Base-by-base conservation (phyloP, 768 basidiomycete genomes). In the Calvatia gigantea region DNA sequence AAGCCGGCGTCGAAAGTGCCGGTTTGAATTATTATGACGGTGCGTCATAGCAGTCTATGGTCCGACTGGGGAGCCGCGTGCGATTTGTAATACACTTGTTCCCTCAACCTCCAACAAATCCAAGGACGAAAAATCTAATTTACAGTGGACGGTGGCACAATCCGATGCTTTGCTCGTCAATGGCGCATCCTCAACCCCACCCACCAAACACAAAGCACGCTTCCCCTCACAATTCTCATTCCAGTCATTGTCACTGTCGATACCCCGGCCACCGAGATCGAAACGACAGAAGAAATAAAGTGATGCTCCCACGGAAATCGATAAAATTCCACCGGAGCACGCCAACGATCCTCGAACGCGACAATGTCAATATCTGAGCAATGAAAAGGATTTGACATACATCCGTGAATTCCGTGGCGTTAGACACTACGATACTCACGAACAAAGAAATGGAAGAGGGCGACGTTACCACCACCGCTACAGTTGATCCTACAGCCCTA, bases 321-420 rank as follows among this genome's bases (percentile, higher is more conserved):
- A 54, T n/a, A 29, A 54, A 29, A 23, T 37, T 11, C 54, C 57
- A 33, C 55, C 58, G 3, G 51, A 48, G 21, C 44, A 56, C 39
- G 54, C 59, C 7, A 58, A 63, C n/a, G 65, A 70, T 23, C 66
- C 75, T 72, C 90, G n/a, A 71, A 70, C 14, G 62, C 85, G 51
- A 91, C 93, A 91, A 88, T 65, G 74, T 73, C 49, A 93, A 93
- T 63, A 83, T 93, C 54, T 82, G 77, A 60, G 87, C 87, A 2
- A 78, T 92, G 72, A 83, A 85, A 56, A 80, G 86, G 23, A 79
- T 93, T 28, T 75, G 89, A 51, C 80, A 82, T 58, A 89, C 86
- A 0, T 89, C 93, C 64, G 73, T 80, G 56, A 87, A 85, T 62
- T 86, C 91, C 60, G 75, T 82, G 0, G 81, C 84, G 7, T 66